Conservation (phyloP, 2,329 filamentous ascomycete genomes). For the Monosporascus sp. region DNA sequence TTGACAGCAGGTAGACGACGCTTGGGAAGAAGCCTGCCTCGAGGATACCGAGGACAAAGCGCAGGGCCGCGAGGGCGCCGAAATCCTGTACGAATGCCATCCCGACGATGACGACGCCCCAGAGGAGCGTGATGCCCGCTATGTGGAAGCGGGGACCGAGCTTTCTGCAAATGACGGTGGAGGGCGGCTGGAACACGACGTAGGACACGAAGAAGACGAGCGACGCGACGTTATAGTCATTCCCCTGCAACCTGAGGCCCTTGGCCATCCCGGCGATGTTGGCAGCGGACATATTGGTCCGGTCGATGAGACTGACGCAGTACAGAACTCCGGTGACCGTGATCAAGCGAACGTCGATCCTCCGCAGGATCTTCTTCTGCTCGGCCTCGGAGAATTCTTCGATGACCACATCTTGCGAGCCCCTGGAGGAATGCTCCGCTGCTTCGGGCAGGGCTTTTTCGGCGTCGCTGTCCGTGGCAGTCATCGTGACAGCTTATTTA, state of each 20-base stretch:
- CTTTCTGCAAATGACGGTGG: conserved; percentile 63
- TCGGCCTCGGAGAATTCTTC: conserved; percentile 54
- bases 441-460: neutral
- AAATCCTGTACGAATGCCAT: conserved; percentile 58
- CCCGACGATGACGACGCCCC: conserved; percentile 59
- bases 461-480: neutral
- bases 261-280: conserved; percentile 60
- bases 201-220: conserved; percentile 73
- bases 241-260: conserved; percentile 41
- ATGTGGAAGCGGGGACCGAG: conserved; percentile 58
- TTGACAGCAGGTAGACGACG: conserved; percentile 64
- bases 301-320: conserved; percentile 72
- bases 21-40: conserved; percentile 70
- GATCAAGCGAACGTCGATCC: conserved; percentile 63
- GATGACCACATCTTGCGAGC: conserved; percentile 16
- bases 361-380: conserved; percentile 61
- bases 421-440: neutral
- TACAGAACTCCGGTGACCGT: conserved; percentile 62
- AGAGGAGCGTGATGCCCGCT: conserved; percentile 47
- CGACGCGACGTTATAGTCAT: conserved; percentile 46
- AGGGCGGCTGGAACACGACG: conserved; percentile 65
- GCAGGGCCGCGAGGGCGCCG: conserved; percentile 46
- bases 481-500: neutral
- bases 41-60: conserved; percentile 57
- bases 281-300: conserved; percentile 70